Percentiles rank a stretch among this genome's conserved stretches.
These are phyloP conservation scores for Neonectria neomacrospora DNA, from an alignment of 2,329 filamentous ascomycete genomes.

Conservation along the genomic window DNA sequence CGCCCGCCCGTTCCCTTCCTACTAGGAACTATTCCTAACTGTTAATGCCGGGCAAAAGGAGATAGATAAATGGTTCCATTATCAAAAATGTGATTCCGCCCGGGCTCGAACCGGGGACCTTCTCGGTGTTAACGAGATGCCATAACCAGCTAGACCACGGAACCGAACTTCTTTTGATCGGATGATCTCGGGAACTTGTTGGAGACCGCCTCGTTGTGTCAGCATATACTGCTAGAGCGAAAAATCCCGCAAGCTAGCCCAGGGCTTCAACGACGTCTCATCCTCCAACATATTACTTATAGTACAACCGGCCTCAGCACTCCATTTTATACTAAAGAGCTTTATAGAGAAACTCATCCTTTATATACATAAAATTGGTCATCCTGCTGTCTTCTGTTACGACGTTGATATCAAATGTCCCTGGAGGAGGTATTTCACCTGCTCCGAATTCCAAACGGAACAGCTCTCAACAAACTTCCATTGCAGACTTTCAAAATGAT, in stretches of 20 bases:
- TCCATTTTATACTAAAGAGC: neutral
- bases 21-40: too few species aligned
- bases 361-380: too few species aligned
- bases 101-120: slow-evolving; percentile 34
- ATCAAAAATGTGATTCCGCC: slow-evolving; percentile 24
- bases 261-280: neutral
- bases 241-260: neutral
- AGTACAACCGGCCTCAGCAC: neutral
- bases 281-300: too few species aligned
- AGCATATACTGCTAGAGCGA: neutral
- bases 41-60: too few species aligned
- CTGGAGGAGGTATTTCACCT: too few species aligned
- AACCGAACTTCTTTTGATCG: slow-evolving; percentile 21
- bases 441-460: too few species aligned
- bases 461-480: too few species aligned
- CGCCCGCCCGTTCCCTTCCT: too few species aligned
- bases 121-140: slow-evolving; percentile 32
- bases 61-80: neutral
- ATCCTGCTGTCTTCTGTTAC: too few species aligned
- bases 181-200: neutral
- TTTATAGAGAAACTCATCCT: neutral
- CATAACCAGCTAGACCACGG: slow-evolving; percentile 41
- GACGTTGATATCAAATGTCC: too few species aligned
- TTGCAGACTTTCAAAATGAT: too few species aligned
- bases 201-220: neutral